Conservation (phyloP, 257 asterid species). For the Solanum appendiculatum region DNA sequence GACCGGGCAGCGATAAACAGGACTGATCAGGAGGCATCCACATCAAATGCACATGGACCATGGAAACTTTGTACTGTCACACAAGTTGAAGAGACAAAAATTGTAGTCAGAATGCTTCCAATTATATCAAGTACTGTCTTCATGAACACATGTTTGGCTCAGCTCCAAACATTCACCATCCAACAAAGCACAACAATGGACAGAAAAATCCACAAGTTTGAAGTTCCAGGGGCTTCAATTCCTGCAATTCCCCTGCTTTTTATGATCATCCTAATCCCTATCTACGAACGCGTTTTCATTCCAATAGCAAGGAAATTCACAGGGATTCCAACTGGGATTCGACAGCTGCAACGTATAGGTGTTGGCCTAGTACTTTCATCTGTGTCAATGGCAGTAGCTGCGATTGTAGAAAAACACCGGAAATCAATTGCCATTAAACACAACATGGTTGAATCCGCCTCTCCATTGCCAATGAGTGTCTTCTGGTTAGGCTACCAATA, state of each 20-base stretch:
- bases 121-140: constrained; percentile 57
- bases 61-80: constrained; percentile 61
- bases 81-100: constrained; percentile 77
- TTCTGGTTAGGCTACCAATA: constrained; percentile 65
- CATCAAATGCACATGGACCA: constrained; percentile 9
- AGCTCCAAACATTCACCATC: constrained; percentile 70
- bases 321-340: constrained; percentile 64
- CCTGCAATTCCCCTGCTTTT: constrained; percentile 51
- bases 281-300: constrained; percentile 42
- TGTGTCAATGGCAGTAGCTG: constrained; percentile 58
- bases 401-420: constrained; percentile 42
- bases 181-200: constrained; percentile 67
- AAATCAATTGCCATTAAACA: constrained; percentile 35
- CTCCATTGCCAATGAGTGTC: constrained; percentile 50
- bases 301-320: constrained; percentile 49
- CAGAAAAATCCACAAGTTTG: constrained; percentile 38
- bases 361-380: constrained; percentile 57
- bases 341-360: constrained; percentile 60
- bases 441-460: constrained; percentile 35
- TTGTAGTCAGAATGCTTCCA: constrained; percentile 58
- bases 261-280: constrained; percentile 46
- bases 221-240: constrained; percentile 62
- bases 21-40: constrained; percentile 2
- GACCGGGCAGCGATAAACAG: constrained; percentile 48
- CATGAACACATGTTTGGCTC: constrained; percentile 83